These are phyloP conservation scores for Smittium culicis DNA, from an alignment of 371 early-diverging fungal genomes.

Conservation along the genomic window DNA sequence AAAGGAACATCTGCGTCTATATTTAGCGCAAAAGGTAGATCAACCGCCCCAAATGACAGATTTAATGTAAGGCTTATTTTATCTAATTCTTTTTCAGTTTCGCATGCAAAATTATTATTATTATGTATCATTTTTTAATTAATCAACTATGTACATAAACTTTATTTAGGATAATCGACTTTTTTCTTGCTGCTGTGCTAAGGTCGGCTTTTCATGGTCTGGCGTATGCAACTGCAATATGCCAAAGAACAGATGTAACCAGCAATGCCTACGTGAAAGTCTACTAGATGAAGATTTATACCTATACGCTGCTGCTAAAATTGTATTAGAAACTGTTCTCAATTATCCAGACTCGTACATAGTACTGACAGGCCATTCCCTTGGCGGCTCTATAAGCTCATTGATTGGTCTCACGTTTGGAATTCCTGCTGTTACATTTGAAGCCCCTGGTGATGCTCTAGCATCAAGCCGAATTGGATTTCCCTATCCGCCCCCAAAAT, in stretches of 20 bases:
- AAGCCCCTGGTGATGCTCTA: slow-evolving; percentile 73
- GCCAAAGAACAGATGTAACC: slow-evolving; percentile 40
- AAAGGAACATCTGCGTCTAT: slow-evolving; percentile 82
- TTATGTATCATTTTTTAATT: not conserved
- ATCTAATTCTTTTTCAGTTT: not conserved
- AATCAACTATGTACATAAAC: not conserved
- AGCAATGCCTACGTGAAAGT: slow-evolving; percentile 44
- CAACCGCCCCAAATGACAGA: slow-evolving; percentile 68
- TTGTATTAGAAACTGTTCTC: slow-evolving; percentile 43
- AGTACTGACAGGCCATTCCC: slow-evolving; percentile 86
- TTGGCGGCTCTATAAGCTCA: slow-evolving; percentile 76
- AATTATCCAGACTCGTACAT: slow-evolving; percentile 54
- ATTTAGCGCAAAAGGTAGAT: slow-evolving; percentile 54
- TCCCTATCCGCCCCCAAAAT: slow-evolving; percentile 38
- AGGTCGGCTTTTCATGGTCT: slow-evolving; percentile 67
- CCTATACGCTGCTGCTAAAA: slow-evolving; percentile 61
- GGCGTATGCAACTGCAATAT: slow-evolving; percentile 72
- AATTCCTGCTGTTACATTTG: slow-evolving; percentile 73
- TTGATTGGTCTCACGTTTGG: slow-evolving; percentile 75
- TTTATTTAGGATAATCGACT: slow-evolving; percentile 72
- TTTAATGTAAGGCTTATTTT: slow-evolving; percentile 12
- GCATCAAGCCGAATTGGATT: slow-evolving; percentile 71
- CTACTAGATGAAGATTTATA: slow-evolving; percentile 53
- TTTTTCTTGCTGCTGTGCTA: slow-evolving; percentile 96
- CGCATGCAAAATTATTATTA: not conserved